Conservation (phyloP, 2,329 filamentous ascomycete species). For the Hirsutella rhossiliensis region DNA sequence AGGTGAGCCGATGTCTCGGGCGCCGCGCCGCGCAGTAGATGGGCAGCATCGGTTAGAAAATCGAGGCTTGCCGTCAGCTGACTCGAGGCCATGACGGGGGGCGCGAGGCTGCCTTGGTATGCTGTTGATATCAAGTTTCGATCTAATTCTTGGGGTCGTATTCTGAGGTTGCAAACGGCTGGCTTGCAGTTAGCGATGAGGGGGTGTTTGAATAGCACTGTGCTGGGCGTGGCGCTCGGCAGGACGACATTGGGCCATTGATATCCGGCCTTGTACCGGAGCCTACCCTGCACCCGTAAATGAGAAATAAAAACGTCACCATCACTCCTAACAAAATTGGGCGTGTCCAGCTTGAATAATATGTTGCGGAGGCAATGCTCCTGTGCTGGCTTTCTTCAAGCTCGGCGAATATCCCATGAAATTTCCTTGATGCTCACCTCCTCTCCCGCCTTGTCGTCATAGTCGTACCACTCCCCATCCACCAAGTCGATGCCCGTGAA, state of each 20-base stretch:
- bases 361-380: too few species aligned
- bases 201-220: neutral
- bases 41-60: slow-evolving; percentile 47
- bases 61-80: slow-evolving; percentile 13
- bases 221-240: neutral
- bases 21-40: slow-evolving; percentile 38
- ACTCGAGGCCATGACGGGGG: slow-evolving; percentile 7
- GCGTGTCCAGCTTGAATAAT: too few species aligned
- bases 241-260: too few species aligned
- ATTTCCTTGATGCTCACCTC: slow-evolving; percentile 89
- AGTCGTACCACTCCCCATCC: slow-evolving; percentile 96
- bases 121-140: neutral
- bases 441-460: slow-evolving; percentile 84
- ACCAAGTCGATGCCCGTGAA: slow-evolving; percentile 72
- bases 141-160: neutral
- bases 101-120: neutral
- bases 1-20: slow-evolving; percentile 48
- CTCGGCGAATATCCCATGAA: slow-evolving; percentile 72
- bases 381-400: slow-evolving; percentile 24
- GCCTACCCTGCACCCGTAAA: too few species aligned
- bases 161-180: neutral
- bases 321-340: too few species aligned
- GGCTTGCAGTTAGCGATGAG: neutral
- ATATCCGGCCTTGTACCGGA: too few species aligned
- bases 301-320: too few species aligned